A percentile compares a stretch with the other conserved stretches of the same genome.
phyloP scores from a whole-genome alignment of 2,329 filamentous ascomycete genomes.

The Alternaria consortialis region DNA sequence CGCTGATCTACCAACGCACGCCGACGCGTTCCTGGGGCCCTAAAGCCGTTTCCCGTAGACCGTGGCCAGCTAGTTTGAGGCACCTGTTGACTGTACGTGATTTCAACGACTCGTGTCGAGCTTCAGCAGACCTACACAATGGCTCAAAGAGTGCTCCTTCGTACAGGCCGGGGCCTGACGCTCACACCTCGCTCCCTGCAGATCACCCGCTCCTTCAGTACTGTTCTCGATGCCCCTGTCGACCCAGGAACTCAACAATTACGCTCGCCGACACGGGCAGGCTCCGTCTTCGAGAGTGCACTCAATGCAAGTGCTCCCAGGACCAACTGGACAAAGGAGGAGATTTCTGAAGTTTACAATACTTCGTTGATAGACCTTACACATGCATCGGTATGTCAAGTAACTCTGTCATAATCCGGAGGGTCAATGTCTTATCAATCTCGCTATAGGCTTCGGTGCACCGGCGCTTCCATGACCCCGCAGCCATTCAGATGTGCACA shows the following conservation, averaged over 20 bases:
- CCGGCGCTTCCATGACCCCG: constrained; percentile 83
- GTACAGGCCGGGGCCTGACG: constrained; percentile 5
- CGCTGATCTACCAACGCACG: constrained; percentile 8
- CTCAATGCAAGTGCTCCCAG: constrained; percentile 69
- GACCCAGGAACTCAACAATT: constrained; percentile 34
- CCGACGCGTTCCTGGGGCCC: constrained; percentile 10
- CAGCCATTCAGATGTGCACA: constrained; percentile 89
- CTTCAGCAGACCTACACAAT: constrained; percentile 6
- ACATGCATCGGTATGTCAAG: constrained; percentile 70
- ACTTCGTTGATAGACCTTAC: constrained; percentile 81
- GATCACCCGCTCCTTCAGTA: constrained; percentile 37
- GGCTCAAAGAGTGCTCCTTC: constrained; percentile 15
- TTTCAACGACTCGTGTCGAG: constrained; percentile 4
- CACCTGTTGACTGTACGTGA: constrained; percentile 2
- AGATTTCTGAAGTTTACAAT: constrained; percentile 83
- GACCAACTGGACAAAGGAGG: constrained; percentile 81
- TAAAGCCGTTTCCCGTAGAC: background rate
- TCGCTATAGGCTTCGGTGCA: constrained; percentile 73
- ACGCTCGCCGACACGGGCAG: constrained; percentile 19
- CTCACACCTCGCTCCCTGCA: constrained; percentile 4
- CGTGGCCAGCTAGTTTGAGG: constrained; percentile 7
- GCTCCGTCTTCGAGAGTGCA: constrained; percentile 56
- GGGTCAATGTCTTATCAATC: constrained; percentile 8
- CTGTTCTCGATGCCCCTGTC: constrained; percentile 43
- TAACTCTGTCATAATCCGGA: background rate